Evolutionary conservation across 495 filamentous ascomycete species (phyloP).

Genomic region (Mytilinidion resinicola): DNA sequence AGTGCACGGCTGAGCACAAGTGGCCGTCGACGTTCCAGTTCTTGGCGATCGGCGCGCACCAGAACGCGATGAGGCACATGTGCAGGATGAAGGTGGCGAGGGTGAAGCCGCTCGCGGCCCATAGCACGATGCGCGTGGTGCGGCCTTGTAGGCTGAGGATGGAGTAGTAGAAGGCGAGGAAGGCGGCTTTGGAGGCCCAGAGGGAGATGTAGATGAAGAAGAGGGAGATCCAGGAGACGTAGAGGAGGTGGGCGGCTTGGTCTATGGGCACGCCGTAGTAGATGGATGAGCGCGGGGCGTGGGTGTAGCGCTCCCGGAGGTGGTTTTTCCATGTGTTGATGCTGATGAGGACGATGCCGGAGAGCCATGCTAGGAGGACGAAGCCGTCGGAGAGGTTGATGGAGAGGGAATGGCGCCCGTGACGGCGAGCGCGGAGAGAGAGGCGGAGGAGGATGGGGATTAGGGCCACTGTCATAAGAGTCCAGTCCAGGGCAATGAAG

Average conservation of each 20-base stretch:
- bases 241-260: slow-evolving; percentile 25
- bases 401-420: slow-evolving; percentile 13
- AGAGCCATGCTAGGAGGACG: slow-evolving; percentile 33
- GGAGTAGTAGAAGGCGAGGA: slow-evolving; percentile 34
- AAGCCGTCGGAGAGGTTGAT: slow-evolving; percentile 31
- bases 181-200: slow-evolving; percentile 34
- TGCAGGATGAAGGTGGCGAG: slow-evolving; percentile 33
- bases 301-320: slow-evolving; percentile 25
- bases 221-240: slow-evolving; percentile 37
- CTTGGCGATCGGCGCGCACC: slow-evolving; percentile 30
- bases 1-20: slow-evolving; percentile 36
- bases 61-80: slow-evolving; percentile 32
- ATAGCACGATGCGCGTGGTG: slow-evolving; percentile 21
- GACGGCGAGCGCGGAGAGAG: slow-evolving; percentile 26
- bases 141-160: slow-evolving; percentile 28
- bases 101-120: slow-evolving; percentile 25
- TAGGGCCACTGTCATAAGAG: slow-evolving; percentile 32
- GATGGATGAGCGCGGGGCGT: slow-evolving; percentile 20
- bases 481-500: slow-evolving; percentile 37
- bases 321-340: slow-evolving; percentile 38
- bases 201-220: slow-evolving; percentile 38
- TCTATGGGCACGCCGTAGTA: slow-evolving; percentile 22
- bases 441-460: slow-evolving; percentile 32
- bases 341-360: slow-evolving; percentile 32
- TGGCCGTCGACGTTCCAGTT: slow-evolving; percentile 33